phyloP scores from a whole-genome alignment of 73 alveolate species.

The Paramecium bursaria region DNA sequence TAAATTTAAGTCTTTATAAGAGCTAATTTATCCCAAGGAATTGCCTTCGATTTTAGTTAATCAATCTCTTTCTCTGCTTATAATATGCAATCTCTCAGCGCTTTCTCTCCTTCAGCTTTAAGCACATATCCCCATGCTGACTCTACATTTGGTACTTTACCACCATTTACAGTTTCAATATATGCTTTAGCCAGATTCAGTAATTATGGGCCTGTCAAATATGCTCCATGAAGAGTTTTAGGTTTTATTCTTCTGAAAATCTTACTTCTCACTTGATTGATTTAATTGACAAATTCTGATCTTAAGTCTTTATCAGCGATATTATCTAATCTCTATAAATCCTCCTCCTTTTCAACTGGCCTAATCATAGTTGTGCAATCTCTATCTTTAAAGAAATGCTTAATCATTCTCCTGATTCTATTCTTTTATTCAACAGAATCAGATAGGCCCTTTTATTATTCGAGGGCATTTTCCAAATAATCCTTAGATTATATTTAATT shows the following conservation, averaged over 20 bases:
- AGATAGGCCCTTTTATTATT: conserved; percentile 83
- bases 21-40: conserved; percentile 18
- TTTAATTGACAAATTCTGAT: conserved; percentile 87
- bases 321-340: conserved; percentile 80
- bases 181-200: conserved; percentile 91
- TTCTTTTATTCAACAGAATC: conserved; percentile 91
- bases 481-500: conserved; percentile 90
- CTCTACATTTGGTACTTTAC: conserved; percentile 95
- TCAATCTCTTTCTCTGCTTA: conserved; percentile 73
- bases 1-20: conserved; percentile 5
- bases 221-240: conserved; percentile 89
- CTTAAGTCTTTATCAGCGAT: conserved; percentile 86
- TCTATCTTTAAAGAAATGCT: conserved; percentile 95
- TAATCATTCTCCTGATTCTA: conserved; percentile 91
- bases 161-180: conserved; percentile 92
- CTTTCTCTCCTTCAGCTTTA: conserved; percentile 90
- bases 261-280: conserved; percentile 82
- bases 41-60: conserved; percentile 7
- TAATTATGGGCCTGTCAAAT: conserved; percentile 91
- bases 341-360: conserved; percentile 96
- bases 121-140: conserved; percentile 97
- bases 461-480: conserved; percentile 94
- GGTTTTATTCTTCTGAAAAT: conserved; percentile 92
- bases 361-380: conserved; percentile 96
- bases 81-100: conserved; percentile 75